Evolutionary conservation across 2,329 filamentous ascomycete species (phyloP).

Genomic region (Trichoderma breve): DNA sequence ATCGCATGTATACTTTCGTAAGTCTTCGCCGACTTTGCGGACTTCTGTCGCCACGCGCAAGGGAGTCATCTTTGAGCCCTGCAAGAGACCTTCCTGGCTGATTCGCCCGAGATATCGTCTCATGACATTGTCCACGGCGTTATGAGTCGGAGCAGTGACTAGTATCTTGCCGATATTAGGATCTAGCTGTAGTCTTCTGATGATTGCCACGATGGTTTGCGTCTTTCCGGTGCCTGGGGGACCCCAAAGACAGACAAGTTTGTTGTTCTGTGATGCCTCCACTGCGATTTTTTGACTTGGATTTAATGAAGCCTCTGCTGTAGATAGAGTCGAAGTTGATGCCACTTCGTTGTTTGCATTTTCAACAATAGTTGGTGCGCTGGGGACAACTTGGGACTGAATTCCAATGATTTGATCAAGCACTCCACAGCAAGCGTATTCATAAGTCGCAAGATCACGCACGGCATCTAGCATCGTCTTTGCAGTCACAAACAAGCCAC

Average conservation of each 20-base stretch:
- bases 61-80: not conserved
- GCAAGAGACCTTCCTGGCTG: not conserved
- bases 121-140: conserved; percentile 46
- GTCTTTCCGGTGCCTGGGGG: conserved; percentile 47
- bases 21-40: conserved; percentile 35
- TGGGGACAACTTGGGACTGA: not conserved
- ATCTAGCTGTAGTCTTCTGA: conserved; percentile 33
- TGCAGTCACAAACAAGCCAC: conserved; percentile 42
- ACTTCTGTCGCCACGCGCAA: conserved; percentile 27
- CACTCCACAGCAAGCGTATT: conserved; percentile 35
- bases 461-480: conserved; percentile 41
- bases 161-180: conserved; percentile 31
- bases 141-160: conserved; percentile 44
- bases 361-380: not conserved
- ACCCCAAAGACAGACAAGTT: conserved; percentile 43
- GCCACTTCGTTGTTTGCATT: not conserved
- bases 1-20: conserved; percentile 38
- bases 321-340: not conserved
- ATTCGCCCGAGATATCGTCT: conserved; percentile 31
- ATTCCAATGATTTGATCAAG: conserved; percentile 23
- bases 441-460: conserved; percentile 30
- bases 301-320: conserved; percentile 20
- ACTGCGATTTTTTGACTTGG: conserved; percentile 24
- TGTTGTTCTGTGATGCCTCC: conserved; percentile 27
- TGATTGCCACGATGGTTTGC: conserved; percentile 40